Percentiles rank a stretch among this genome's conserved stretches.
These are phyloP conservation scores for Pyrrhoderma lamaoense DNA, from an alignment of 1,284 basidiomycete species.

Conservation along the genomic window DNA sequence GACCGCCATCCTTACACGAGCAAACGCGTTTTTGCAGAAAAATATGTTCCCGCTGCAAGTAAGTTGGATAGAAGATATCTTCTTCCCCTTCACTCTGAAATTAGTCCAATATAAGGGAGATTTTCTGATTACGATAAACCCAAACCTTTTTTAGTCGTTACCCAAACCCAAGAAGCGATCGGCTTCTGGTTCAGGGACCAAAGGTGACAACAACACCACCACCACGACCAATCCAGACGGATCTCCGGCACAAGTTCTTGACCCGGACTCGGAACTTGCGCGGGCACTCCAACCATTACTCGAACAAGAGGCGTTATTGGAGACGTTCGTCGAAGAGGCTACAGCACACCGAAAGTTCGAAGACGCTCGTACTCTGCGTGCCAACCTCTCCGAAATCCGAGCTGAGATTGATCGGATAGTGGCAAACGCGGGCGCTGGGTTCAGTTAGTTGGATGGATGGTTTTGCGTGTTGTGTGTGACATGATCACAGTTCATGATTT, in stretches of 20 bases:
- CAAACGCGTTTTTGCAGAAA: slow-evolving; percentile 79
- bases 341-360: slow-evolving; percentile 83
- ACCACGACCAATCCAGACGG: slow-evolving; percentile 20
- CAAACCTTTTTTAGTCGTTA: slow-evolving; percentile 52
- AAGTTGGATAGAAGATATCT: slow-evolving; percentile 22
- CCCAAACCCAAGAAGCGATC: slow-evolving; percentile 47
- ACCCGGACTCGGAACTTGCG: slow-evolving; percentile 64
- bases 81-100: neutral
- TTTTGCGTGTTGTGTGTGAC: too few species aligned
- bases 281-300: slow-evolving; percentile 73
- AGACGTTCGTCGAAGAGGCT: slow-evolving; percentile 77
- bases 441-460: neutral
- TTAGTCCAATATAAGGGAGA: neutral
- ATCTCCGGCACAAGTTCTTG: slow-evolving; percentile 33
- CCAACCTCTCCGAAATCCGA: slow-evolving; percentile 72
- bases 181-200: slow-evolving; percentile 19
- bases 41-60: slow-evolving; percentile 83
- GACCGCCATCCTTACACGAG: slow-evolving; percentile 69
- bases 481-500: too few species aligned
- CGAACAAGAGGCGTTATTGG: slow-evolving; percentile 85
- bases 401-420: slow-evolving; percentile 70
- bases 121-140: slow-evolving; percentile 2
- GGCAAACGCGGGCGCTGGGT: slow-evolving; percentile 29
- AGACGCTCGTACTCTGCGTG: slow-evolving; percentile 72
- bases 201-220: slow-evolving; percentile 21